phyloP scores from a whole-genome alignment of 2,329 filamentous ascomycete species.

The Ustulina deusta region DNA sequence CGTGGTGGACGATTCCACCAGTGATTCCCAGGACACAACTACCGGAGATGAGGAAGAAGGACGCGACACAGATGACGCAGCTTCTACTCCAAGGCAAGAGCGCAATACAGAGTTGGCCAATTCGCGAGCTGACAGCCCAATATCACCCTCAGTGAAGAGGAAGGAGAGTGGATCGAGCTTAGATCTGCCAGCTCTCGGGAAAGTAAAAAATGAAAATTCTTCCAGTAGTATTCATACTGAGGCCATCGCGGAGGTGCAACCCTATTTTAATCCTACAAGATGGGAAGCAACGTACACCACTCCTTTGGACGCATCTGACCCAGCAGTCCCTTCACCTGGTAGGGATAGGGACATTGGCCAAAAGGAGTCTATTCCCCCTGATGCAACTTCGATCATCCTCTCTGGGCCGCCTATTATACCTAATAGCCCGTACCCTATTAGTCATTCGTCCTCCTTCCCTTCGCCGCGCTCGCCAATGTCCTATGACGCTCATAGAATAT shows the following conservation, averaged over 20 bases:
- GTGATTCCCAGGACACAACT: slow-evolving; percentile 44
- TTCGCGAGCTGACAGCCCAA: slow-evolving; percentile 36
- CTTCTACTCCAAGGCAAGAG: slow-evolving; percentile 51
- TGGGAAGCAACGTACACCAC: slow-evolving; percentile 53
- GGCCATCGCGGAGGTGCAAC: slow-evolving; percentile 62
- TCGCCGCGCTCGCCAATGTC: slow-evolving; percentile 77
- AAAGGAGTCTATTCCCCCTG: slow-evolving; percentile 64
- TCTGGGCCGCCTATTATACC: slow-evolving; percentile 61
- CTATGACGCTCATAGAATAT: slow-evolving; percentile 78
- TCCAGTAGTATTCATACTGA: slow-evolving; percentile 65
- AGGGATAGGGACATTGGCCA: slow-evolving; percentile 55
- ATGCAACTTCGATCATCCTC: slow-evolving; percentile 61
- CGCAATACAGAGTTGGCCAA: slow-evolving; percentile 38
- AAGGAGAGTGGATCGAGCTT: slow-evolving; percentile 62
- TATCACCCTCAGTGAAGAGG: slow-evolving; percentile 52
- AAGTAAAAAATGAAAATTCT: slow-evolving; percentile 62
- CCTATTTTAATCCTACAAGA: slow-evolving; percentile 55
- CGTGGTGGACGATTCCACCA: slow-evolving; percentile 45
- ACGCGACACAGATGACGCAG: slow-evolving; percentile 43
- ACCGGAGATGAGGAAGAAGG: slow-evolving; percentile 43
- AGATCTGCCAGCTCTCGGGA: slow-evolving; percentile 52
- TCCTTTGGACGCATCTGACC: slow-evolving; percentile 54
- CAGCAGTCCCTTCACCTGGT: slow-evolving; percentile 60
- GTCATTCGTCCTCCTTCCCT: slow-evolving; percentile 73
- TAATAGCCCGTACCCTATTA: slow-evolving; percentile 74